Evolutionary conservation across 1,284 basidiomycete genomes (phyloP).

Genomic region (Cystobasidium slooffiae): DNA sequence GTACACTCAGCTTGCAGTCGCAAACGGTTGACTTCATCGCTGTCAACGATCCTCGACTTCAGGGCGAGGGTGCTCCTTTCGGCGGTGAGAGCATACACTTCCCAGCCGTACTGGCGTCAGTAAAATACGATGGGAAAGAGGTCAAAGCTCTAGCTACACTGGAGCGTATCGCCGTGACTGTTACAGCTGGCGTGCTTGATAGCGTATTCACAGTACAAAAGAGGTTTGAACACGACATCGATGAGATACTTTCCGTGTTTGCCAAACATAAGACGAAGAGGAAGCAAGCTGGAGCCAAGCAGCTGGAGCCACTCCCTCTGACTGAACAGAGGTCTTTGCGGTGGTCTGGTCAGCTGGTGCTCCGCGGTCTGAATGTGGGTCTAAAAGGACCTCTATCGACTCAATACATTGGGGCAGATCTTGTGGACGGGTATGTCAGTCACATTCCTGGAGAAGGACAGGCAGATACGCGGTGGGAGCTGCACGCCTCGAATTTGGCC

Average conservation of each 20-base stretch:
- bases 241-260: conserved; percentile 69
- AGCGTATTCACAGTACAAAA: conserved; percentile 76
- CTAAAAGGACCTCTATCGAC: conserved; percentile 72
- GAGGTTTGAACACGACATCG: conserved; percentile 82
- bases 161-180: conserved; percentile 69
- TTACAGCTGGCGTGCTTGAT: conserved; percentile 80
- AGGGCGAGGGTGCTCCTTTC: conserved; percentile 24
- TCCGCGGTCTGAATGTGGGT: conserved; percentile 75
- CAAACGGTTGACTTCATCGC: conserved; percentile 69
- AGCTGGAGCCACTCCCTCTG: neutral
- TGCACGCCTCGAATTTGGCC: conserved; percentile 70
- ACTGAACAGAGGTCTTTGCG: neutral
- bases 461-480: conserved; percentile 63
- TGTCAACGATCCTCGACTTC: conserved; percentile 25
- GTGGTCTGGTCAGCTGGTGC: conserved; percentile 64
- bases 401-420: conserved; percentile 71
- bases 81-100: conserved; percentile 59
- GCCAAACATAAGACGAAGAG: conserved; percentile 61
- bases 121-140: conserved; percentile 62
- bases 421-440: conserved; percentile 62
- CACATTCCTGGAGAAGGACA: conserved; percentile 47
- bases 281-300: neutral
- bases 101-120: conserved; percentile 68
- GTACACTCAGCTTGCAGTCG: conserved; percentile 67
- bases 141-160: conserved; percentile 67